Conservation (phyloP, 441 rosid genomes). For the Erodium chrysanthum region DNA sequence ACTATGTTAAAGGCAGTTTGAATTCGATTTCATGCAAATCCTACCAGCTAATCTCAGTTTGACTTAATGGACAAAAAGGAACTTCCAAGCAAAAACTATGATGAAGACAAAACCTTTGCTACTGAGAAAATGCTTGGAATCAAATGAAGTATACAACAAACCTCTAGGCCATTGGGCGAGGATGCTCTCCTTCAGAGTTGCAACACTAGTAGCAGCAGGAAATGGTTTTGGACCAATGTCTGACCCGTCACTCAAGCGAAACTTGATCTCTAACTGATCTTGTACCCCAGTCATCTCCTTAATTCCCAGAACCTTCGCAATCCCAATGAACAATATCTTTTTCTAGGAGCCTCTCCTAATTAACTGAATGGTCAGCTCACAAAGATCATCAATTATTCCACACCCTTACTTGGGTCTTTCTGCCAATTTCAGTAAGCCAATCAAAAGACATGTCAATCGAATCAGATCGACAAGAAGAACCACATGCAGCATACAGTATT, state of each 20-base stretch:
- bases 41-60: not conserved
- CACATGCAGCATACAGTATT: not conserved
- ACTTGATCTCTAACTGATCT: constrained; percentile 83
- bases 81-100: not conserved
- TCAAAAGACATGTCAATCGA: not conserved
- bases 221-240: constrained; percentile 90
- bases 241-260: constrained; percentile 76
- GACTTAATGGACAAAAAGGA: not conserved
- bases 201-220: constrained; percentile 72
- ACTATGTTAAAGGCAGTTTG: no score
- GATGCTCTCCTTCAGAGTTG: constrained; percentile 78
- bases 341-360: not conserved
- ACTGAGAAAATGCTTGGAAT: not conserved
- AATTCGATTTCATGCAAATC: not conserved
- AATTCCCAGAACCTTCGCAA: not conserved
- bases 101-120: not conserved
- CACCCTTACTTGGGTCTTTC: constrained; percentile 16
- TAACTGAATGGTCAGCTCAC: constrained; percentile 12
- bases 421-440: constrained; percentile 21
- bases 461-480: no score
- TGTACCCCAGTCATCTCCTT: constrained; percentile 57
- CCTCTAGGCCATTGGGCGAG: constrained; percentile 97
- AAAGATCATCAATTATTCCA: constrained; percentile 16
- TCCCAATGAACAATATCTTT: constrained; percentile 20
- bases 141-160: constrained; percentile 22